These are phyloP conservation scores for Sordaria brevicollis DNA, from an alignment of 495 filamentous ascomycete genomes.

Conservation along the genomic window DNA sequence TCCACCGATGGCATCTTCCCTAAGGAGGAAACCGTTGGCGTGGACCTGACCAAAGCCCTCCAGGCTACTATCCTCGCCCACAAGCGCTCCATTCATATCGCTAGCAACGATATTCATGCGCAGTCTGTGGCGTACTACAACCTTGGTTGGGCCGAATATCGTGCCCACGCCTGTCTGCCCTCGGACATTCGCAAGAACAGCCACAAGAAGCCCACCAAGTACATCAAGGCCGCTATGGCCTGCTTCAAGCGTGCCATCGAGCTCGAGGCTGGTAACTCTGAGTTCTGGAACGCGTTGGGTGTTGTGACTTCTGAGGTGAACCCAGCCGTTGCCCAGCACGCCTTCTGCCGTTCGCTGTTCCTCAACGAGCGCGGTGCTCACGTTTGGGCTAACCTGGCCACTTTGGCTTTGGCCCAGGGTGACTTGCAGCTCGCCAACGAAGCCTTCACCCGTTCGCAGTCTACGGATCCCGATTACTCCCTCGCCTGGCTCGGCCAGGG, in stretches of 20 bases:
- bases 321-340: conserved; percentile 82
- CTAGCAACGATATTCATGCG: conserved; percentile 69
- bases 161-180: conserved; percentile 57
- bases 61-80: conserved; percentile 70
- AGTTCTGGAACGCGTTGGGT: conserved; percentile 96
- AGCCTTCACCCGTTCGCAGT: conserved; percentile 83
- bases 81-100: conserved; percentile 71
- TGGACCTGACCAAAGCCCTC: conserved; percentile 41
- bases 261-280: conserved; percentile 84
- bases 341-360: conserved; percentile 84
- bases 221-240: conserved; percentile 70
- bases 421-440: conserved; percentile 77
- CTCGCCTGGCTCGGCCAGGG: conserved; percentile 93
- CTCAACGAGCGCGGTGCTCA: conserved; percentile 80
- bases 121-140: conserved; percentile 96
- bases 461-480: conserved; percentile 83
- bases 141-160: conserved; percentile 85
- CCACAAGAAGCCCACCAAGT: conserved; percentile 45
- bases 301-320: conserved; percentile 79
- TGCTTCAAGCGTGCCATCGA: conserved; percentile 98
- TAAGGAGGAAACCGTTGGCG: conserved; percentile 36
- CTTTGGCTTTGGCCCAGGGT: conserved; percentile 73
- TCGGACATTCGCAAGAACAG: conserved; percentile 31
- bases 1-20: conserved; percentile 29
- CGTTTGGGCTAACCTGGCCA: conserved; percentile 83